Conservation (phyloP, 2,329 filamentous ascomycete genomes). For the Colletotrichum sp. region DNA sequence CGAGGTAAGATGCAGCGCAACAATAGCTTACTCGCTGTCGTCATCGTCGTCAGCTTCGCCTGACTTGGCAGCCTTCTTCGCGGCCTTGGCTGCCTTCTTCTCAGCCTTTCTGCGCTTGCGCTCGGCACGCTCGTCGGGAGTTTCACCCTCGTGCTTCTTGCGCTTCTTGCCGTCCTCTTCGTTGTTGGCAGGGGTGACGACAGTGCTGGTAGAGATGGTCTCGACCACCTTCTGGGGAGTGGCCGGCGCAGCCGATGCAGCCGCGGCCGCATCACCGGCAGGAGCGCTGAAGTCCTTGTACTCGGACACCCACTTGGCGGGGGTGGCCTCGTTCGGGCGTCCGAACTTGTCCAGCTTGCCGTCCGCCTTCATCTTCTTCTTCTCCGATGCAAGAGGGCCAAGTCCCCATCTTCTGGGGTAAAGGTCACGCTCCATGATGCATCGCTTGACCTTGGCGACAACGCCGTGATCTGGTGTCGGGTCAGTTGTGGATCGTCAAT, state of each 20-base stretch:
- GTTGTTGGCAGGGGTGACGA: conserved; percentile 47
- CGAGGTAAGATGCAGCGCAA: conserved; percentile 15
- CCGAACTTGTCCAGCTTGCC: conserved; percentile 99
- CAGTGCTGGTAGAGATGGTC: conserved; percentile 44
- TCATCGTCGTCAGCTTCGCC: conserved; percentile 50
- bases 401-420: conserved; percentile 98
- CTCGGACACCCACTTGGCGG: conserved; percentile 87
- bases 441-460: conserved; percentile 98
- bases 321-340: conserved; percentile 88
- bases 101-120: conserved; percentile 65
- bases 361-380: conserved; percentile 99
- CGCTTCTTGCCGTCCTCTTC: conserved; percentile 69
- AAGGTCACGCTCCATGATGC: conserved; percentile 99
- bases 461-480: conserved; percentile 79
- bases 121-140: conserved; percentile 69
- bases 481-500: not conserved
- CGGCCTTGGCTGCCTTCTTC: conserved; percentile 63
- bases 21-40: conserved; percentile 52
- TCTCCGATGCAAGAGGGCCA: conserved; percentile 90
- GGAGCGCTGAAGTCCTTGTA: conserved; percentile 86
- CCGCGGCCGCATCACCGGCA: conserved; percentile 46
- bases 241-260: conserved; percentile 47
- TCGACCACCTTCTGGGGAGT: conserved; percentile 40
- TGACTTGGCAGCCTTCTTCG: conserved; percentile 57
- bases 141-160: conserved; percentile 85